These are phyloP conservation scores for Epipyxis sp. DNA, from an alignment of 108 stramenopile species.

Conservation along the genomic window DNA sequence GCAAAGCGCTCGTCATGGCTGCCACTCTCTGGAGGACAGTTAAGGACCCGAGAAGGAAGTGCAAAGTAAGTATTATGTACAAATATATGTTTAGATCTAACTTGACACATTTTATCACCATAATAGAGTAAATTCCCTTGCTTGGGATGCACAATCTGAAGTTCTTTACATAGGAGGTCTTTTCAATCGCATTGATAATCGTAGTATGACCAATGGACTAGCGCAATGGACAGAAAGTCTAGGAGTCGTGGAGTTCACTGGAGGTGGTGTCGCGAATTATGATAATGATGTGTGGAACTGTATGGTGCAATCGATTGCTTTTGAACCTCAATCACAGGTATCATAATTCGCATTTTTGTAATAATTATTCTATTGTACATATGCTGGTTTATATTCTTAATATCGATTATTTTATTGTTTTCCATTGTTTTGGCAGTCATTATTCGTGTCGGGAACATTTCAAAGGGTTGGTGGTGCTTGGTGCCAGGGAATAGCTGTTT, in stretches of 20 bases:
- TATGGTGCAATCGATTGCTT: not conserved
- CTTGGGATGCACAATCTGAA: constrained; percentile 71
- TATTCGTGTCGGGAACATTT: constrained; percentile 17
- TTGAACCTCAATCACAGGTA: not conserved
- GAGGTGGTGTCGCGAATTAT: constrained; percentile 52
- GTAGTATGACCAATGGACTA: constrained; percentile 71
- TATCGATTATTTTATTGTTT: not conserved
- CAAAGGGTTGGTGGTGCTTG: not conserved
- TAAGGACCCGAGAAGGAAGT: not conserved
- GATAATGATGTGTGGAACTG: not conserved
- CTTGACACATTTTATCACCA: not conserved
- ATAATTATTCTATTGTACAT: too few relatives aligned
- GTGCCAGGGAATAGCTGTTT: constrained; percentile 14
- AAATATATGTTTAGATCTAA: too few relatives aligned
- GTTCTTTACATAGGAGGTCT: constrained; percentile 76
- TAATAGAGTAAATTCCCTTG: constrained; percentile 48
- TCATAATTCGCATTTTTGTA: too few relatives aligned
- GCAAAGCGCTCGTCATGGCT: constrained; percentile 18
- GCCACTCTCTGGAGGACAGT: constrained; percentile 5
- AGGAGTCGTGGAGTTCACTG: constrained; percentile 77
- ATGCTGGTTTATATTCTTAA: too few relatives aligned
- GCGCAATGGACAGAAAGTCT: constrained; percentile 76
- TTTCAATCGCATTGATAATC: constrained; percentile 79
- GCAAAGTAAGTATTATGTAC: constrained; percentile 1
- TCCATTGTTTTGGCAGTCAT: not conserved